A percentile compares a stretch with the other conserved stretches of the same genome.
Conservation (phyloP, 2,329 filamentous ascomycete genomes). For the Trichoderma koningiopsis region DNA sequence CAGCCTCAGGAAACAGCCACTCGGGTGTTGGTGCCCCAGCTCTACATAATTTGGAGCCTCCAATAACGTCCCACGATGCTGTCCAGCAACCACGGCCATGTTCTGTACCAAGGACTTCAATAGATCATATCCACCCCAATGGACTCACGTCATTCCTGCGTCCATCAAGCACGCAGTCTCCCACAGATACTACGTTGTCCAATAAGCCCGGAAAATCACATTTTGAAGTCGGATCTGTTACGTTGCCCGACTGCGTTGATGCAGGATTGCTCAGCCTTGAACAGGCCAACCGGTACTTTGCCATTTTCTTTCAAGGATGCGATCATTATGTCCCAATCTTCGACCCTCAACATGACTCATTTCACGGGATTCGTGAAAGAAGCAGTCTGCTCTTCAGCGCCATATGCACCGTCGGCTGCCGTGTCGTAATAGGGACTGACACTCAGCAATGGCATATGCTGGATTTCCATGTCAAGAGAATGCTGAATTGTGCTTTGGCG, state of each 20-base stretch:
- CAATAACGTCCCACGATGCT: not conserved
- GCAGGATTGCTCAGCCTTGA: constrained; percentile 30
- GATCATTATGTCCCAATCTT: constrained; percentile 35
- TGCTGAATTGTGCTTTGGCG: constrained; percentile 44
- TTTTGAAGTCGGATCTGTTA: constrained; percentile 25
- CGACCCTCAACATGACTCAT: constrained; percentile 43
- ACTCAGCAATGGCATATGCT: constrained; percentile 46
- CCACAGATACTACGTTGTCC: not conserved
- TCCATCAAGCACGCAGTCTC: constrained; percentile 1
- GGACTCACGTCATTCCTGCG: not conserved
- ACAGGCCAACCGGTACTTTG: constrained; percentile 32
- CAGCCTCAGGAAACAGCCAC: not conserved
- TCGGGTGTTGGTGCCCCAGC: not conserved
- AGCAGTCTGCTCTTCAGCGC: constrained; percentile 54
- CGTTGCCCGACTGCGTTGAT: constrained; percentile 30
- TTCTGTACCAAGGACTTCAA: not conserved
- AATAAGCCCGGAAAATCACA: constrained; percentile 24
- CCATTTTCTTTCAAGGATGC: constrained; percentile 35
- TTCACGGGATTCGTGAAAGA: constrained; percentile 47
- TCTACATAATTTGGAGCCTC: not conserved
- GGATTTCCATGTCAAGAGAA: constrained; percentile 46
- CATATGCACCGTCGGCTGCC: constrained; percentile 55
- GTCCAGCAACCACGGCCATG: not conserved
- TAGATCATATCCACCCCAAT: not conserved
- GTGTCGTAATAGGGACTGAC: constrained; percentile 44